These are phyloP conservation scores for Fraxinus xanthoxyloides DNA, from an alignment of 305 asterid genomes.

Conservation along the genomic window DNA sequence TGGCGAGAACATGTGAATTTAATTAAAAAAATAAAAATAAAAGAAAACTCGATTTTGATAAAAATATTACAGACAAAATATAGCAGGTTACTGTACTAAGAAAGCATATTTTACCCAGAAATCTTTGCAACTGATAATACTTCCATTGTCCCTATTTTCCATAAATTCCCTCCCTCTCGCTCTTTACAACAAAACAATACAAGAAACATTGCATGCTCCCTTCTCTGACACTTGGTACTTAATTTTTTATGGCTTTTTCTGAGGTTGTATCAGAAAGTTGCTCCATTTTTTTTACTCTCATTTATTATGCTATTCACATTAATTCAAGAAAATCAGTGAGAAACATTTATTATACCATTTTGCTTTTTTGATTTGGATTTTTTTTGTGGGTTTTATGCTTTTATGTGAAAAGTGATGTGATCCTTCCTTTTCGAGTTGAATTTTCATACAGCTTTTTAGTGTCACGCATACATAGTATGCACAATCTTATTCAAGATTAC, in stretches of 20 bases:
- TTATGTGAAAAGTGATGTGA: constrained; percentile 22
- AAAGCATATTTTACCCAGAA: constrained; percentile 51
- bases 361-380: constrained; percentile 5
- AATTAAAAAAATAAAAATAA: too few relatives aligned
- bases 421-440: constrained; percentile 39
- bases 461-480: constrained; percentile 7
- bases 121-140: constrained; percentile 61
- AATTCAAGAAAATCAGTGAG: neutral
- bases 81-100: constrained; percentile 26
- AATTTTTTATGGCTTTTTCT: constrained; percentile 29
- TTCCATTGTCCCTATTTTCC: constrained; percentile 45
- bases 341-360: constrained; percentile 15
- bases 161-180: constrained; percentile 36
- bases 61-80: constrained; percentile 23
- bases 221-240: constrained; percentile 36
- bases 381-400: neutral
- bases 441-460: constrained; percentile 24
- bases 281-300: neutral
- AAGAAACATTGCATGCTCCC: constrained; percentile 45
- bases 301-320: neutral
- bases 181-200: constrained; percentile 9
- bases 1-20: too few relatives aligned
- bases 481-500: neutral
- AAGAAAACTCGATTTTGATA: neutral
- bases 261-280: constrained; percentile 5